Base-by-base conservation (phyloP, 768 basidiomycete species). In the Chalciporus pseudorubinellus region DNA sequence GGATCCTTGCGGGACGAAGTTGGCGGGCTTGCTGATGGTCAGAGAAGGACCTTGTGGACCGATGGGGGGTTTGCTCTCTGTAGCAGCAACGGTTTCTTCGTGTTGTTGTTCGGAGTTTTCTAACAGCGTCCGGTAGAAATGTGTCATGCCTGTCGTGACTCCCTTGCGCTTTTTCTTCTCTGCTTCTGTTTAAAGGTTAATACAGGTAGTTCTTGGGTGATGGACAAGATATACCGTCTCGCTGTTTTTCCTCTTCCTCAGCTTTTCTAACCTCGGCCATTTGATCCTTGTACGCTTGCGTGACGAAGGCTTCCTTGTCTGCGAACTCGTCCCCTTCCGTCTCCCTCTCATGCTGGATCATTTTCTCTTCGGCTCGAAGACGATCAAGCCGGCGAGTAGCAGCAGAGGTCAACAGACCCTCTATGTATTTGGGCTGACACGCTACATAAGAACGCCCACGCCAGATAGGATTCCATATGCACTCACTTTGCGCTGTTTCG, bases 251-350 rank as follows among this genome's bases (percentile, higher is more conserved):
- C 62, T 98, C 95, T 64, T 93, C 92, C 65, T 98, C 97, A 0
- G 94, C 92, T 63, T 72, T 79, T 50, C 92, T 78, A 6, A 98
- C 83, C 70, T 95, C 90, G 43, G 83, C 94, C 84, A 97, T 89
- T 70, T 98, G 97, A 44, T 91, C 88, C 67, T 93, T 94, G 73
- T 99, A 99, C 20, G 92, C 93, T 62, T 93, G 91, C 1, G 97
- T 99, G 44, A 98, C 95, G 62, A 98, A 99, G n/a, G 84, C 78
- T 48, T 98, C 97, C 74, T 95, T 98, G 74, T 92, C 97, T 50
- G 79, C 79, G 66, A 92, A 99, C 67, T 93, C 81, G 55, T 94
- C 94, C 0, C 97, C 97, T 71, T 99, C 97, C 18, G 79, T 73
- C 71, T 95, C 92, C 19, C 97, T 81, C 68, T 98, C 97, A 39